Base-by-base conservation (phyloP, 2,329 filamentous ascomycete genomes). In the Bimuria novae-zelandiae region DNA sequence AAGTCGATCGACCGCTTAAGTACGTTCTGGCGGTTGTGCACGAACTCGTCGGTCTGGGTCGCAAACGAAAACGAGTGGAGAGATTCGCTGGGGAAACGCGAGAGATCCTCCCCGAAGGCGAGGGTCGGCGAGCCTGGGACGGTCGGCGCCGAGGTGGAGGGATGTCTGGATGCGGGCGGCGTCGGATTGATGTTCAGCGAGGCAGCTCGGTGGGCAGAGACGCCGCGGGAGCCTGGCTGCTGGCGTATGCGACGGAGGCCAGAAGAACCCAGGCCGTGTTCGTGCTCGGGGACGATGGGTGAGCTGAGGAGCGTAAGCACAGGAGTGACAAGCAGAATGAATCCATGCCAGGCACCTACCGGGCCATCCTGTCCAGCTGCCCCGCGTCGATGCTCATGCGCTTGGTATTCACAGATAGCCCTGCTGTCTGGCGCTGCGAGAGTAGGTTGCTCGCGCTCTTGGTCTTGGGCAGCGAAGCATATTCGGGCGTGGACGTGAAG, bases 1-100 rank as follows among this genome's bases (percentile, higher is more conserved):
- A 97, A 97, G 73, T 97, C 94, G 69, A 97, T 88, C 7, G 92
- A 96, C 54, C 93, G 84, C 76, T 96, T 96, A 67, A 99, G 74
- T 29, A 96, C 89, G 79, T 91, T 96, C 72, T 97, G 92, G 49
- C 94, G 88, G 72, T 85, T 96, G 71, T 96, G 90, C 51, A 97
- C 82, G 57, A 91, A 86, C 57, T 97, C 93, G 68, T 96, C 92
- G 3, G 92, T 93, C 75, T 96, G 92, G 63, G 96, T 90, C 35
- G 94, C 91, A 74, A 99, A 99, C 11, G 93, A 97, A 77, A 99
- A 99, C 1, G 94, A 99, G 75, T 99, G 94, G 41, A 99, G 79
- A 5, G 94, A 99, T 72, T 99, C 94, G 63, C 90, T 91, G 1
- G 94, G 93, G 71, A 99, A 99, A 45, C 92, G 88, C 40, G 87